phyloP scores from a whole-genome alignment of 495 filamentous ascomycete species.

The Hypoxylon lenormandii region DNA sequence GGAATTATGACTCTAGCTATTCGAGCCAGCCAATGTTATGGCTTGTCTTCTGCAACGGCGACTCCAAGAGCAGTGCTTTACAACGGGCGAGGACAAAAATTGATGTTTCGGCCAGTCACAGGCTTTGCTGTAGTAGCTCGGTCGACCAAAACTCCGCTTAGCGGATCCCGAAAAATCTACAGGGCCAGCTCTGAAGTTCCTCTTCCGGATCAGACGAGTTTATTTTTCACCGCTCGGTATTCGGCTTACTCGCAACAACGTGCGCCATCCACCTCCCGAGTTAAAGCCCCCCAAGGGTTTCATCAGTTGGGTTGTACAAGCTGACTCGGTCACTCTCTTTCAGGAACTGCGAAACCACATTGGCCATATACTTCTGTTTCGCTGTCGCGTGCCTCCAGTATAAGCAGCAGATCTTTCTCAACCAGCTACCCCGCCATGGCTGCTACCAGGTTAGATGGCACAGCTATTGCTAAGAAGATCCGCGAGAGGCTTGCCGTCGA shows the following conservation, averaged over 20 bases:
- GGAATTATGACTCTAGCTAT: conserved; percentile 15
- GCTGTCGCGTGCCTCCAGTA: conserved; percentile 23
- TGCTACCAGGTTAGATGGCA: conserved; percentile 94
- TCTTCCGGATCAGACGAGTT: conserved; percentile 11
- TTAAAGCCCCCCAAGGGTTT: conserved; percentile 4
- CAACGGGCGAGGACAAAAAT: conserved; percentile 5
- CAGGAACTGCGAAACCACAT: conserved; percentile 19
- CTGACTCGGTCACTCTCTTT: conserved; percentile 26
- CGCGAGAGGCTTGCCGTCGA: conserved; percentile 79
- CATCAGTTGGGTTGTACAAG: conserved; percentile 30
- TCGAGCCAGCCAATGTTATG: conserved; percentile 19
- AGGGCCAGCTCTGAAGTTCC: conserved; percentile 16
- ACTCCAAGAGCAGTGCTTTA: conserved; percentile 14
- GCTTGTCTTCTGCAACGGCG: conserved; percentile 8
- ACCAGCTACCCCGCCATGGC: conserved; percentile 74
- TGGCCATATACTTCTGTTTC: conserved; percentile 24
- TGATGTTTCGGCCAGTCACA: conserved; percentile 40
- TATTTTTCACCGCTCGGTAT: conserved; percentile 31
- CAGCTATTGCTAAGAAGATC: conserved; percentile 89
- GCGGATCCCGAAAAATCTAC: conserved; percentile 44
- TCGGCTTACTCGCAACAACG: conserved; percentile 32
- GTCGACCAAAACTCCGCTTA: conserved; percentile 43
- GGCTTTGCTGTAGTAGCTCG: conserved; percentile 6
- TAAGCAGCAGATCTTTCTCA: conserved; percentile 45
- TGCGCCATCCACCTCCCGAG: conserved; percentile 5